phyloP scores from a whole-genome alignment of 1,139 yeast species.

The Nadsonia commutata region DNA sequence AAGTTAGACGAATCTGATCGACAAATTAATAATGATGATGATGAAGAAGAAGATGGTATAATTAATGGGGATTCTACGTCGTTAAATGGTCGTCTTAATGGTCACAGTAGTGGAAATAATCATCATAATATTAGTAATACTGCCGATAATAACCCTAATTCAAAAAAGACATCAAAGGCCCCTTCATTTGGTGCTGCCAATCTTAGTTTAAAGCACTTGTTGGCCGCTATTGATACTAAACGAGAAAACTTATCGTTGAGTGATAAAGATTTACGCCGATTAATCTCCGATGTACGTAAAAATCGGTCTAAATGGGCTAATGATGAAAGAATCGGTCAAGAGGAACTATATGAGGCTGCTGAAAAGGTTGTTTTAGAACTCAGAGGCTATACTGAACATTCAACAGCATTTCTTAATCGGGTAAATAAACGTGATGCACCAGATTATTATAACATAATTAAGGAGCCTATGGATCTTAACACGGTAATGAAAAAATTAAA shows the following conservation, averaged over 20 bases:
- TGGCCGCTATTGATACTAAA: conserved; percentile 62
- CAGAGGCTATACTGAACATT: conserved; percentile 87
- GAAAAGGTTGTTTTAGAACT: conserved; percentile 86
- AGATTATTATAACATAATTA: conserved; percentile 77
- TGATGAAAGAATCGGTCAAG: conserved; percentile 91
- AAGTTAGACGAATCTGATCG: conserved; percentile 71
- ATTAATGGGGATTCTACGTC: neutral
- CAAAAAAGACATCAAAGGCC: conserved; percentile 17
- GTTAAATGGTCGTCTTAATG: conserved; percentile 5
- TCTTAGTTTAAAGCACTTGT: conserved; percentile 62
- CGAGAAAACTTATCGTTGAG: conserved; percentile 61
- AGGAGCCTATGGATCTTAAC: conserved; percentile 91
- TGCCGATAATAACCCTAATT: neutral
- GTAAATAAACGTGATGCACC: conserved; percentile 98
- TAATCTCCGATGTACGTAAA: conserved; percentile 84
- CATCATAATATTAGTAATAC: conserved; percentile 9
- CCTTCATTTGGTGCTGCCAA: conserved; percentile 67
- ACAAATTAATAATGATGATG: conserved; percentile 35
- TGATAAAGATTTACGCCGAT: conserved; percentile 72
- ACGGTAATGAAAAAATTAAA: conserved; percentile 87
- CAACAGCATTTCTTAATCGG: conserved; percentile 87
- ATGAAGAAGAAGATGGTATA: conserved; percentile 7
- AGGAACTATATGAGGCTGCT: conserved; percentile 92
- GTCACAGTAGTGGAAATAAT: conserved; percentile 8
- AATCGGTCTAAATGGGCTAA: conserved; percentile 95